phyloP scores from a whole-genome alignment of 2,329 filamentous ascomycete genomes.

The Periconia macrospinosa region DNA sequence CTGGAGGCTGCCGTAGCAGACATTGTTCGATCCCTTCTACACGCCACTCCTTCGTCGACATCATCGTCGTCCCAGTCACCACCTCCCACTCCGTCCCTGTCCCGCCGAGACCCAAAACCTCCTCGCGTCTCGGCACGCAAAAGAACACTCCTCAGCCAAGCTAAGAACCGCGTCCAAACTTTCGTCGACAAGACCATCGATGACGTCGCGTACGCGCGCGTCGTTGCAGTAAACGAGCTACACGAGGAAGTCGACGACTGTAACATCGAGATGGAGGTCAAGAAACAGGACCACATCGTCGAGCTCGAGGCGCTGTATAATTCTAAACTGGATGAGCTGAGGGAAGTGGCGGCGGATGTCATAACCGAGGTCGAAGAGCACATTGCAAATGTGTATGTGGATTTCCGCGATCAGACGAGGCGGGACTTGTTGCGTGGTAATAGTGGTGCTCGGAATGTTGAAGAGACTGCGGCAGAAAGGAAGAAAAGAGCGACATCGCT shows the following conservation, averaged over 20 bases:
- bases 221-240: not conserved
- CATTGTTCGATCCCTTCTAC: not conserved
- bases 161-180: not conserved
- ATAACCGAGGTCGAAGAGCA: not conserved
- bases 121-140: not conserved
- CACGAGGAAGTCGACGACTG: not conserved
- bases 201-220: not conserved
- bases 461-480: too few relatives aligned
- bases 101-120: not conserved
- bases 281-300: not conserved
- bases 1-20: not conserved
- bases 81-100: not conserved
- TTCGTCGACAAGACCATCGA: not conserved
- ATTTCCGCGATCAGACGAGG: too few relatives aligned
- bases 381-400: too few relatives aligned
- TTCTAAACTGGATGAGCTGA: not conserved
- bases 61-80: not conserved
- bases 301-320: not conserved
- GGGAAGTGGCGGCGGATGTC: not conserved
- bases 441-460: too few relatives aligned
- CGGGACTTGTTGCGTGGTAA: too few relatives aligned
- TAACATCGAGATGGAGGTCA: not conserved
- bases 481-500: too few relatives aligned
- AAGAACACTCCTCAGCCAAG: not conserved
- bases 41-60: not conserved